These are phyloP conservation scores for Bolboschoenus planiculmis DNA, from an alignment of 176 grass and related monocot genomes.

Conservation along the genomic window DNA sequence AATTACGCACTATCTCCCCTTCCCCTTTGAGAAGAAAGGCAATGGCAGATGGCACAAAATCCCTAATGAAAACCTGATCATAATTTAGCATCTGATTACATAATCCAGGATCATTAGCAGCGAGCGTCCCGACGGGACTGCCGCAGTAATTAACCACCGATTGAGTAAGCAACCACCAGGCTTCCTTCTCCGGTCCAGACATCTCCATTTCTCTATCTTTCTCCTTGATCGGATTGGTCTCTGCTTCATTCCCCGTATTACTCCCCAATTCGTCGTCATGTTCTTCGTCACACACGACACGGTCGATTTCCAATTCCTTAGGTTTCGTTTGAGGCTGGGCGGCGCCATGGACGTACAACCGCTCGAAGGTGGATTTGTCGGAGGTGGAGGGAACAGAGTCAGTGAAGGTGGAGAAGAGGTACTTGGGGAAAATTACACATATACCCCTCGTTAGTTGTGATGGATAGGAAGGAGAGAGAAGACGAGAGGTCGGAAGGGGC, in stretches of 20 bases:
- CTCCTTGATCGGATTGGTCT: conserved; percentile 31
- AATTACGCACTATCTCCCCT: conserved; percentile 84
- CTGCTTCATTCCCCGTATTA: conserved; percentile 18
- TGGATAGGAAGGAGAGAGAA: conserved; percentile 20
- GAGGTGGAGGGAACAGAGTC: conserved; percentile 18
- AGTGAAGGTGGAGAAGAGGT: conserved; percentile 32
- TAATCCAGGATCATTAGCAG: conserved; percentile 61
- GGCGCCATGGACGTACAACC: conserved; percentile 30
- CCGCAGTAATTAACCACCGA: conserved; percentile 69
- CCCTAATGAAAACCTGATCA: conserved; percentile 95
- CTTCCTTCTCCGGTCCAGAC: conserved; percentile 81
- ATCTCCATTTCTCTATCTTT: conserved; percentile 44
- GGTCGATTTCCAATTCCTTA: conserved; percentile 20
- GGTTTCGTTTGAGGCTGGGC: not conserved
- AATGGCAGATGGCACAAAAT: conserved; percentile 84
- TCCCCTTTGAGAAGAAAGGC: conserved; percentile 83
- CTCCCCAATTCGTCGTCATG: conserved; percentile 16
- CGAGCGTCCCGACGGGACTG: conserved; percentile 68
- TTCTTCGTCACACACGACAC: conserved; percentile 18
- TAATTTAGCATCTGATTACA: conserved; percentile 82
- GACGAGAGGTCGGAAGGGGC: not conserved
- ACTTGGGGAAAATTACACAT: not conserved
- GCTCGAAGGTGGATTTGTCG: conserved; percentile 45
- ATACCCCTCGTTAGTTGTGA: not conserved
- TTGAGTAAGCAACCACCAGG: conserved; percentile 65